Evolutionary conservation across 2,329 filamentous ascomycete species (phyloP).

Genomic region (Bimuria novae-zelandiae): DNA sequence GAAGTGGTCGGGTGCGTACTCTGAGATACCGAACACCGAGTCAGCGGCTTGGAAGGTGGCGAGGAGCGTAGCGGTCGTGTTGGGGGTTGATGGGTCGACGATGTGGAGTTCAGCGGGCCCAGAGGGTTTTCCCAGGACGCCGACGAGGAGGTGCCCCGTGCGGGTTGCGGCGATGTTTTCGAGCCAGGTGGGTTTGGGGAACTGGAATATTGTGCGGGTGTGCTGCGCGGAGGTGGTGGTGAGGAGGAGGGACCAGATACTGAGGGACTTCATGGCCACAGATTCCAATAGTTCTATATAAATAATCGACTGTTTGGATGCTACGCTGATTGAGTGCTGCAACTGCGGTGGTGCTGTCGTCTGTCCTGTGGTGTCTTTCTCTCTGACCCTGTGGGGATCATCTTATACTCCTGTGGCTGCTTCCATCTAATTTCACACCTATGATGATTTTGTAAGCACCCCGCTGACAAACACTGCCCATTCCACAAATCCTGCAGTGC

Average conservation of each 20-base stretch:
- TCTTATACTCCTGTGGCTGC: background rate
- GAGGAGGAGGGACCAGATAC: background rate
- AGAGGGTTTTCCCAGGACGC: background rate
- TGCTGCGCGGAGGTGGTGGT: background rate
- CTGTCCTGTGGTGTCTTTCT: background rate
- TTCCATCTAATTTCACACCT: background rate
- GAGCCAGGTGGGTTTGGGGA: conserved; percentile 1
- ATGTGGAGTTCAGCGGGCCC: background rate
- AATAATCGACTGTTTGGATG: background rate
- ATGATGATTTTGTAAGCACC: no score
- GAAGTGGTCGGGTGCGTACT: conserved; percentile 39
- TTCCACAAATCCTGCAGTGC: no score
- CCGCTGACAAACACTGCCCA: background rate
- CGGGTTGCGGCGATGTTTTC: conserved; percentile 1
- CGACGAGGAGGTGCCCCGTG: background rate
- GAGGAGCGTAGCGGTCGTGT: conserved; percentile 20
- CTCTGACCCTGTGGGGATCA: background rate
- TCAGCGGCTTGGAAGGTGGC: conserved; percentile 30
- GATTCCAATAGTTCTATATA: no score
- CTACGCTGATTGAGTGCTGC: background rate
- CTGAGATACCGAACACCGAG: conserved; percentile 43
- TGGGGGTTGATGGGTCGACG: background rate
- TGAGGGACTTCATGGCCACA: background rate
- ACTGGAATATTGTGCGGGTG: background rate
- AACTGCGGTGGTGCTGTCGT: no score